Evolutionary conservation across 768 basidiomycete genomes (phyloP).

Genomic region (Lactarius indigo): DNA sequence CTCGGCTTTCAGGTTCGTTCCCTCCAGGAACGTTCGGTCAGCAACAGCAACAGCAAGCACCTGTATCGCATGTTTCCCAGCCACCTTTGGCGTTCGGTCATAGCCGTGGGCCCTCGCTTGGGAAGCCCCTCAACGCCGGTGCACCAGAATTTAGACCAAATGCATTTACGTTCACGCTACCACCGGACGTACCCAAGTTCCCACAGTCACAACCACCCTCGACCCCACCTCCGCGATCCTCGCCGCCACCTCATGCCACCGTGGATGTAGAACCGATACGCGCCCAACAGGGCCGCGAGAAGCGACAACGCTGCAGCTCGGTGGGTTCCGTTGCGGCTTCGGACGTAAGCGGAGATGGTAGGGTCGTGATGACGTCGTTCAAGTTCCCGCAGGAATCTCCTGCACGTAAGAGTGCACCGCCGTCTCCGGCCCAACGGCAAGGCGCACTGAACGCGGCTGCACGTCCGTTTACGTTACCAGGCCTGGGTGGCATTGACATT

Average conservation of each 20-base stretch:
- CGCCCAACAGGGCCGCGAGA: constrained; percentile 72
- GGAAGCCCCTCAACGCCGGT: constrained; percentile 71
- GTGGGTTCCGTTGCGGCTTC: constrained; percentile 35
- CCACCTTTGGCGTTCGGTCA: constrained; percentile 29
- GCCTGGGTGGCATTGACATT: constrained; percentile 41
- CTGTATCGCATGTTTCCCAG: neutral
- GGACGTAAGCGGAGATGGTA: constrained; percentile 51
- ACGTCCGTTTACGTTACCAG: constrained; percentile 66
- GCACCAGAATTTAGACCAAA: constrained; percentile 80
- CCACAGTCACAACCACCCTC: constrained; percentile 33
- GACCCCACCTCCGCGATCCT: constrained; percentile 36
- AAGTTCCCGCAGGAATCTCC: constrained; percentile 67
- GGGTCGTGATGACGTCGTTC: constrained; percentile 60
- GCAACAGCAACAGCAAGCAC: constrained; percentile 30
- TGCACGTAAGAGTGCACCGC: constrained; percentile 45
- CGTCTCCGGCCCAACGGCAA: constrained; percentile 32
- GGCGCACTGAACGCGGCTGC: constrained; percentile 41
- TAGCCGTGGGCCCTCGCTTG: constrained; percentile 43
- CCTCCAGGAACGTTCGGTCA: constrained; percentile 31
- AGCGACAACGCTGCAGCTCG: constrained; percentile 63
- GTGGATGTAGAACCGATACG: constrained; percentile 29
- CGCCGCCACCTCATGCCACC: constrained; percentile 29
- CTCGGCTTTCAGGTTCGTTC: constrained; percentile 36
- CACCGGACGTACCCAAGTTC: constrained; percentile 61
- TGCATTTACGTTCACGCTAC: constrained; percentile 74